Conservation (phyloP, 2,329 filamentous ascomycete genomes). For the Clonostachys rhizophaga region DNA sequence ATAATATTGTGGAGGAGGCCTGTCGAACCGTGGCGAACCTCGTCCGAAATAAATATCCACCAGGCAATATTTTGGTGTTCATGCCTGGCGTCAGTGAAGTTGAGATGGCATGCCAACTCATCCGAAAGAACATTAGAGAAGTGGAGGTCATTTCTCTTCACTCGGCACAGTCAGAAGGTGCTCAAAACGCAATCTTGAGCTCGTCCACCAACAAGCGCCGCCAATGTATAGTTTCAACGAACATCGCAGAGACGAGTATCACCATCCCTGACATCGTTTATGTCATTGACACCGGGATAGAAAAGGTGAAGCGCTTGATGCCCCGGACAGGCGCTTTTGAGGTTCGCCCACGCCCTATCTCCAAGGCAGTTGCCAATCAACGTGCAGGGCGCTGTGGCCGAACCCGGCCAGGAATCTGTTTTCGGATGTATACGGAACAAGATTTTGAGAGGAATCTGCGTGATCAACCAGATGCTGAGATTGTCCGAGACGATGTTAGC, state of each 20-base stretch:
- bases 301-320: slow-evolving; percentile 4
- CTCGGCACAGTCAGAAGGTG: background rate
- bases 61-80: slow-evolving; percentile 6
- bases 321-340: slow-evolving; percentile 3
- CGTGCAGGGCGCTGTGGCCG: slow-evolving; percentile 5
- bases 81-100: slow-evolving; percentile 5
- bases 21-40: background rate
- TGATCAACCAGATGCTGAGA: too few relatives aligned
- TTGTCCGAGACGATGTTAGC: too few relatives aligned
- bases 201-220: background rate
- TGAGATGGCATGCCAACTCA: background rate
- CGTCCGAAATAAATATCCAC: slow-evolving; percentile 2
- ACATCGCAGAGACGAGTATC: slow-evolving; percentile 4
- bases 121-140: background rate
- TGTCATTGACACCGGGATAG: slow-evolving; percentile 6
- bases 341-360: slow-evolving; percentile 5
- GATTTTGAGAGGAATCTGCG: background rate
- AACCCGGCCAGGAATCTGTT: slow-evolving; percentile 5
- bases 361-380: slow-evolving; percentile 6
- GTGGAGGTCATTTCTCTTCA: slow-evolving; percentile 5
- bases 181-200: background rate
- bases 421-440: slow-evolving; percentile 6
- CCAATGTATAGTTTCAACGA: background rate
- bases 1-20: too few relatives aligned
- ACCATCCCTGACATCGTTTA: slow-evolving; percentile 5